phyloP scores from a whole-genome alignment of 257 asterid species.

The Rehmannia glutinosa region DNA sequence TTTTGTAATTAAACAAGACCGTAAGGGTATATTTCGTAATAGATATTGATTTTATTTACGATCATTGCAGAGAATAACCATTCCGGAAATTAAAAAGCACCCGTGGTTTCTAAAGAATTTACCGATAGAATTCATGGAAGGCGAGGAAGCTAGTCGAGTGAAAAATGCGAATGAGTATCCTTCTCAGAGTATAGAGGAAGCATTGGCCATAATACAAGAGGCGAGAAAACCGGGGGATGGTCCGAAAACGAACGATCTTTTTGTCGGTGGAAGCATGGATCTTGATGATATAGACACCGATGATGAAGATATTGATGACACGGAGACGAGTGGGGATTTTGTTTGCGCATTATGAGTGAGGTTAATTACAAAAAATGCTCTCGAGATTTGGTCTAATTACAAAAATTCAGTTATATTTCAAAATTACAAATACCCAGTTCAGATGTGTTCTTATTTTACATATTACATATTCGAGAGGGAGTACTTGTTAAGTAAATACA shows the following conservation, averaged over 20 bases:
- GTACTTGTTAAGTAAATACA: no score
- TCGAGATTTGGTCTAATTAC: no score
- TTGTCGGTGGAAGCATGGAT: constrained; percentile 57
- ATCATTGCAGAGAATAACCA: constrained; percentile 63
- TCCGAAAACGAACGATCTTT: constrained; percentile 25
- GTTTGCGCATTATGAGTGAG: constrained; percentile 57
- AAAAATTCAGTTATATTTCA: no score
- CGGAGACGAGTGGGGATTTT: constrained; percentile 73
- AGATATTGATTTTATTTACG: no score
- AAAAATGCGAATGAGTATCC: constrained; percentile 20
- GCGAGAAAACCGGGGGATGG: constrained; percentile 41
- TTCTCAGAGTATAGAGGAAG: constrained; percentile 58
- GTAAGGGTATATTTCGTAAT: no score
- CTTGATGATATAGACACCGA: constrained; percentile 68
- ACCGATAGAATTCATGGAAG: constrained; percentile 46
- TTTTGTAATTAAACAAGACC: no score
- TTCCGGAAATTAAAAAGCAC: constrained; percentile 71
- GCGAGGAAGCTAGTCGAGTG: constrained; percentile 42
- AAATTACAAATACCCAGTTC: no score
- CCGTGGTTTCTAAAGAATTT: constrained; percentile 70
- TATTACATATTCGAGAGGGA: no score
- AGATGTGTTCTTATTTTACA: no score
- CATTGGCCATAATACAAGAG: constrained; percentile 61
- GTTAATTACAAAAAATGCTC: no score
- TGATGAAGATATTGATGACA: constrained; percentile 59